Conservation (phyloP, 2,329 filamentous ascomycete species). For the Botrytis hyacinthi region DNA sequence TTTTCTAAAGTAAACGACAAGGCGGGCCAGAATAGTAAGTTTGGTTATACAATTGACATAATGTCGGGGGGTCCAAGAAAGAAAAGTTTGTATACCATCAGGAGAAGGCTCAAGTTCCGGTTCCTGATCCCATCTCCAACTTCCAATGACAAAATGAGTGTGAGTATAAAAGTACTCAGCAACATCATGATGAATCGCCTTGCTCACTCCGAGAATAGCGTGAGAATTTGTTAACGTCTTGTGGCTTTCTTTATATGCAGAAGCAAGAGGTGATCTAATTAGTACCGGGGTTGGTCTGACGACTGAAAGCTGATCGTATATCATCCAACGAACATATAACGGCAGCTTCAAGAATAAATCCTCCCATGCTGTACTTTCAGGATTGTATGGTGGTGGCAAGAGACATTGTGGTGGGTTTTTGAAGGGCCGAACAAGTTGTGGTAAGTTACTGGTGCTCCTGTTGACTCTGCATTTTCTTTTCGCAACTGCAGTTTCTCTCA, state of each 20-base stretch:
- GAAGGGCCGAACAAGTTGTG: not conserved
- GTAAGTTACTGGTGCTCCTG: not conserved
- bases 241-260: not conserved
- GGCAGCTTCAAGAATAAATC: not conserved
- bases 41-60: not conserved
- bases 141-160: not conserved
- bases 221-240: not conserved
- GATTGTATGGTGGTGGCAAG: not conserved
- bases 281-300: not conserved
- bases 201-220: not conserved
- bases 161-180: not conserved
- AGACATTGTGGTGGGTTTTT: not conserved
- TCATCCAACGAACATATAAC: not conserved
- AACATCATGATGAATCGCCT: not conserved
- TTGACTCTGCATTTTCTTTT: not conserved
- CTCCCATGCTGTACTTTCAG: not conserved
- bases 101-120: not conserved
- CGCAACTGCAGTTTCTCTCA: not conserved
- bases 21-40: not conserved
- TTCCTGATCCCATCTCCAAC: not conserved
- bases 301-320: not conserved
- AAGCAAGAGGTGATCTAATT: not conserved
- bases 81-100: not conserved
- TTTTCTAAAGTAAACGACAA: not conserved
- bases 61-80: not conserved